Evolutionary conservation across 1,284 basidiomycete species (phyloP).

Genomic region (Takashimella koratensis): DNA sequence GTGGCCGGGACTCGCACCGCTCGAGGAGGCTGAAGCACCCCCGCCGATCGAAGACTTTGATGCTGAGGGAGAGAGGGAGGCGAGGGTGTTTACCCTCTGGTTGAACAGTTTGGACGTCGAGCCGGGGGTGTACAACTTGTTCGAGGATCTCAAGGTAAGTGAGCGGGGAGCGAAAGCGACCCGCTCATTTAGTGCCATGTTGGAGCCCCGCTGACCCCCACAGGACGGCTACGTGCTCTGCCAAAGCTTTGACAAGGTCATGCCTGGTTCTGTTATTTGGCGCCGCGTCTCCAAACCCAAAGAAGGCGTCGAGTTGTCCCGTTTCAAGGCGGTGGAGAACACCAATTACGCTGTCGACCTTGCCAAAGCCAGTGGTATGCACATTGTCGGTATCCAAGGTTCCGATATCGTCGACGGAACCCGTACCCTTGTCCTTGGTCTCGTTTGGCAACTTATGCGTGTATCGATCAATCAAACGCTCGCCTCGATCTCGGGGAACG

Average conservation of each 20-base stretch:
- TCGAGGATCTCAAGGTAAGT: slow-evolving; percentile 80
- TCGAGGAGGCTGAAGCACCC: slow-evolving; percentile 76
- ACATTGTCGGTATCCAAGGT: slow-evolving; percentile 95
- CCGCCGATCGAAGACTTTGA: slow-evolving; percentile 92
- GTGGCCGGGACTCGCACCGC: slow-evolving; percentile 84
- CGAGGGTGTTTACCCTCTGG: slow-evolving; percentile 96
- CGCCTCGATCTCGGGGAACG: slow-evolving; percentile 66
- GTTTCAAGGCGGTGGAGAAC: slow-evolving; percentile 98
- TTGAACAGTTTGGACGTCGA: slow-evolving; percentile 95
- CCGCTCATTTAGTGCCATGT: not conserved
- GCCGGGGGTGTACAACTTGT: slow-evolving; percentile 92
- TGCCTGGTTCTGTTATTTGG: slow-evolving; percentile 90
- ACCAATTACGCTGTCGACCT: slow-evolving; percentile 95
- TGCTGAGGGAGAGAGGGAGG: slow-evolving; percentile 96
- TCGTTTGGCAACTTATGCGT: slow-evolving; percentile 97
- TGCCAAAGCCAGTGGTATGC: slow-evolving; percentile 87
- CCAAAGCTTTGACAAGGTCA: slow-evolving; percentile 94
- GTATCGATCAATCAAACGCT: slow-evolving; percentile 88
- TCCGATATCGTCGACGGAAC: slow-evolving; percentile 92
- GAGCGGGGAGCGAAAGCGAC: not conserved
- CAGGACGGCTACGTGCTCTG: slow-evolving; percentile 79
- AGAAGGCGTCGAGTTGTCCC: slow-evolving; percentile 76
- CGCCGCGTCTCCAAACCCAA: slow-evolving; percentile 89
- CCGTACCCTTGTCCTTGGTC: slow-evolving; percentile 86
- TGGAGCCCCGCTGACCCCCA: not conserved